Conservation (phyloP, 208 protist species). For the Trypanosoma boissoni region DNA sequence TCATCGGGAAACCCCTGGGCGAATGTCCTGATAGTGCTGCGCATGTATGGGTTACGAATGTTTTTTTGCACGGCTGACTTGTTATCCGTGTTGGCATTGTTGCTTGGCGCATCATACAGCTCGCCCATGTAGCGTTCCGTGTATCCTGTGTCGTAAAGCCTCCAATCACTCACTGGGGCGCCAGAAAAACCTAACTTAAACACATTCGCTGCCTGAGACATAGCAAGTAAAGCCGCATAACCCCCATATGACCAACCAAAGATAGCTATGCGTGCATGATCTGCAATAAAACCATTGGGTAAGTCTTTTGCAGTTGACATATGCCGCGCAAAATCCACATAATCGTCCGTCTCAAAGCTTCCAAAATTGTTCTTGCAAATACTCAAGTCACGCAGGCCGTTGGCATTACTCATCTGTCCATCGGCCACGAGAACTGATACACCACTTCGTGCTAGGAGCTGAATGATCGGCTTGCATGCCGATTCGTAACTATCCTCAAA, state of each 20-base stretch:
- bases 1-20: conserved; percentile 78
- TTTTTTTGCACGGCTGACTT: neutral
- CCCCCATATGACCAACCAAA: conserved; percentile 91
- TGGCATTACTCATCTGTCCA: conserved; percentile 84
- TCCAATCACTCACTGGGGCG: conserved; percentile 84
- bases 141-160: conserved; percentile 89
- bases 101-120: conserved; percentile 34
- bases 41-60: conserved; percentile 55
- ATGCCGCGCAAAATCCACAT: conserved; percentile 59
- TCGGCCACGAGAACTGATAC: conserved; percentile 80
- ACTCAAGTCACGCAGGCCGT: conserved; percentile 66
- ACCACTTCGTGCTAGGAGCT: conserved; percentile 65
- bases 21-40: conserved; percentile 55
- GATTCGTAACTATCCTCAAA: conserved; percentile 57
- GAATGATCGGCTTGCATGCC: conserved; percentile 40
- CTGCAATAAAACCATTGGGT: conserved; percentile 43
- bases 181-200: conserved; percentile 84
- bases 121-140: conserved; percentile 88
- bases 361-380: conserved; percentile 89
- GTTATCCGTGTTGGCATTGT: conserved; percentile 5
- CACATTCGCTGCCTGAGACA: conserved; percentile 73
- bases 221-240: conserved; percentile 83
- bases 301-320: conserved; percentile 31
- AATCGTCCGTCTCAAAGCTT: conserved; percentile 80
- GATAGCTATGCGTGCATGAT: conserved; percentile 69